Evolutionary conservation across 768 basidiomycete genomes (phyloP), one percentile per base, ranked within the genome.

Genomic region (Serendipita sp.): DNA sequence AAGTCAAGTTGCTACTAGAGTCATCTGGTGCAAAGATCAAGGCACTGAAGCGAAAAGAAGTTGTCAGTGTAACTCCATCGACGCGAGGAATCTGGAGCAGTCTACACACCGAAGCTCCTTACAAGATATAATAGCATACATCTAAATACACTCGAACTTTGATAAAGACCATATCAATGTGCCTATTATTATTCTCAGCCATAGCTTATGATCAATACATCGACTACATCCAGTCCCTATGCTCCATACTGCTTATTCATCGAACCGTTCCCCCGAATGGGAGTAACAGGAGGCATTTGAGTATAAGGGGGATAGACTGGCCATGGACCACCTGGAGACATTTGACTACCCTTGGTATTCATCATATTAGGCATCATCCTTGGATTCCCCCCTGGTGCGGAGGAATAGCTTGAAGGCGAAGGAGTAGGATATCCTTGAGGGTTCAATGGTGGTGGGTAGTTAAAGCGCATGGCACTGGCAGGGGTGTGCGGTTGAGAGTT

Each of bases 1-100:
- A 94, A 75, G 81, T 91, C 64, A 78, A 88, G 68, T 82, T 95
- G 34, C 77, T 94, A 45, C 82, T 95, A 58, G 90, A 91, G 73
- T 83, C 91, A 38, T 91, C 89, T 3, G 92, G 92, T 28, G 83
- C 85, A 51, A 89, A 90, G 75, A 91, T 94, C 65, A 85, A 84
- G 72, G 79, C 85, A 13, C 76, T 93, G 70, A 91, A 91, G 72
- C 81, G 77, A 54, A 74, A 83, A 66, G 78, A 81, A 16, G 86
- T 95, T 34, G 84, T 89, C 77, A 89, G 87, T 71, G 82, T 81
- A 34, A 84, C 86, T 60, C 88, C 89, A 75, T 81, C 89, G 16
- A 79, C 88, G 8, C 84, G 91, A 72, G 91, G 91, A 63, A 89
- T 93, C 68, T 93, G 90, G 91, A 88, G 86, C 72, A 89, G 91